phyloP scores from a whole-genome alignment of 108 stramenopile species.

The Parietichytrium sp. region DNA sequence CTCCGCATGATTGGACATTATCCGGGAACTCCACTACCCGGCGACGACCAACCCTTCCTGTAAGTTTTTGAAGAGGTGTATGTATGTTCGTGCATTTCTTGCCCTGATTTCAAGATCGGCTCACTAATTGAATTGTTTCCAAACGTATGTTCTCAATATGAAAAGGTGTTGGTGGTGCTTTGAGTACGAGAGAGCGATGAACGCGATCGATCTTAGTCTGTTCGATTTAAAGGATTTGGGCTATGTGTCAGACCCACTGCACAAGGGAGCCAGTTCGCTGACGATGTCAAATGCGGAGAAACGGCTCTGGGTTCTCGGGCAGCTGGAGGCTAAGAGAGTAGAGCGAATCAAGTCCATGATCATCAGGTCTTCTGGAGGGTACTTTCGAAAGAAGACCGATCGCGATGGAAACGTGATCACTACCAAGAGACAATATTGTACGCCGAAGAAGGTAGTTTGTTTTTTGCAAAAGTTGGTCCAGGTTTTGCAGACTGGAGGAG shows the following conservation, averaged over 20 bases:
- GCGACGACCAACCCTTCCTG: background rate
- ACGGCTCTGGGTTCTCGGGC: background rate
- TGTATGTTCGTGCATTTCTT: no score
- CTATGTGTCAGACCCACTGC: no score
- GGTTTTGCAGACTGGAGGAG: no score
- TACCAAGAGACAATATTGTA: slow-evolving; percentile 10
- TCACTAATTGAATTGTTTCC: no score
- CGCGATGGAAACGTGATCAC: background rate
- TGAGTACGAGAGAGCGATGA: background rate
- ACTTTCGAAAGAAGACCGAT: background rate
- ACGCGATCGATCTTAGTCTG: no score
- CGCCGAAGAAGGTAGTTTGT: background rate
- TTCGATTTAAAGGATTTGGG: no score
- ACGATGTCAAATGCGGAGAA: background rate
- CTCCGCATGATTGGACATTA: slow-evolving; percentile 2
- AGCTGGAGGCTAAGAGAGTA: background rate
- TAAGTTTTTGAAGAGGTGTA: no score
- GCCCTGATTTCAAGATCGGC: no score
- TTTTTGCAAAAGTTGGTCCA: no score
- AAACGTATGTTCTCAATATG: no score
- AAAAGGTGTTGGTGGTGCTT: slow-evolving; percentile 36
- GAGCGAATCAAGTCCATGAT: slow-evolving; percentile 14
- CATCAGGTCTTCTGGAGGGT: slow-evolving; percentile 15
- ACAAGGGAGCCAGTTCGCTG: no score
- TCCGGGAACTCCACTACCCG: background rate